Conservation (phyloP, 169 alveolate species). For the Plasmodium inui region DNA sequence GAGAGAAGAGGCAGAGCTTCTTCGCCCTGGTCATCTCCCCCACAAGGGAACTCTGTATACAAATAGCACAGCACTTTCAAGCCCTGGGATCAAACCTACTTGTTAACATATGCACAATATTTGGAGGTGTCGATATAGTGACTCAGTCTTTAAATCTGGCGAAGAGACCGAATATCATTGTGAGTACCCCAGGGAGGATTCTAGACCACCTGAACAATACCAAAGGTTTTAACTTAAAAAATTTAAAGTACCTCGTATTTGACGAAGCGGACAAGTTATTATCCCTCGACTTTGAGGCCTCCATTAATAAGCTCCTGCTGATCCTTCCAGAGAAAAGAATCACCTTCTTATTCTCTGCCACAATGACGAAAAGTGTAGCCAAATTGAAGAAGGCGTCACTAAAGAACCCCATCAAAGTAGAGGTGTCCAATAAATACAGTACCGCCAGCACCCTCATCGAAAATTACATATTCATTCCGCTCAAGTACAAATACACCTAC, state of each 20-base stretch:
- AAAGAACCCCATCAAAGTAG: slow-evolving; percentile 94
- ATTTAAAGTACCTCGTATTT: slow-evolving; percentile 92
- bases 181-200: slow-evolving; percentile 99
- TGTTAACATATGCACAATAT: slow-evolving; percentile 93
- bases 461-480: slow-evolving; percentile 95
- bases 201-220: slow-evolving; percentile 98
- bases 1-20: slow-evolving; percentile 90
- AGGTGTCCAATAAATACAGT: slow-evolving; percentile 89
- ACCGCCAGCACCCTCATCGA: slow-evolving; percentile 94
- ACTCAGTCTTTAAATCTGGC: slow-evolving; percentile 95
- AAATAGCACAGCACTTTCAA: slow-evolving; percentile 96
- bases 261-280: slow-evolving; percentile 98
- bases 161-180: slow-evolving; percentile 97
- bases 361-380: slow-evolving; percentile 98
- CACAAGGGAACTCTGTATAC: slow-evolving; percentile 98
- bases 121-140: slow-evolving; percentile 98
- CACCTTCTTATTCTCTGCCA: slow-evolving; percentile 98
- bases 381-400: slow-evolving; percentile 97
- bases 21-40: slow-evolving; percentile 96
- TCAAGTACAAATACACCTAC: slow-evolving; percentile 94
- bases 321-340: slow-evolving; percentile 93
- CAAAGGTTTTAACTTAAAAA: slow-evolving; percentile 95
- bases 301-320: slow-evolving; percentile 94
- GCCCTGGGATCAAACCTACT: slow-evolving; percentile 94
- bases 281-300: slow-evolving; percentile 97